Conservation (phyloP, 2,329 filamentous ascomycete species). For the Chrysosporium queenslandicum region DNA sequence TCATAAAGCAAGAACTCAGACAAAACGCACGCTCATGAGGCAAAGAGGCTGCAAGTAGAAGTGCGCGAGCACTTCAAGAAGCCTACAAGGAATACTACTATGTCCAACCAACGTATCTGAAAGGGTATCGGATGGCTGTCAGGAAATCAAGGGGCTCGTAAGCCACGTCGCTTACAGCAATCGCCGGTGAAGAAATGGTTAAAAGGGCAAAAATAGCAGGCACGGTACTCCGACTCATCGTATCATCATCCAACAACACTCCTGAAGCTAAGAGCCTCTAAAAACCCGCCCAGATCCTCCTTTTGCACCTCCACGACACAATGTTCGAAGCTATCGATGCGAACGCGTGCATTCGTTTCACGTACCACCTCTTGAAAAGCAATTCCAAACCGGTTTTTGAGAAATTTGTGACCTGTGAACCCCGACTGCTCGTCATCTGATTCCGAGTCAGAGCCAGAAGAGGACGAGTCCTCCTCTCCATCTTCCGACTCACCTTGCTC, state of each 20-base stretch:
- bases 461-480: slow-evolving; percentile 48
- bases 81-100: not conserved
- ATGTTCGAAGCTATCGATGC: slow-evolving; percentile 94
- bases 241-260: slow-evolving; percentile 55
- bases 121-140: slow-evolving; percentile 3
- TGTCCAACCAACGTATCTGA: slow-evolving; percentile 1
- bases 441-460: slow-evolving; percentile 30
- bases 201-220: not conserved
- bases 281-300: slow-evolving; percentile 80
- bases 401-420: slow-evolving; percentile 49
- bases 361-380: slow-evolving; percentile 92
- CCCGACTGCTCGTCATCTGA: slow-evolving; percentile 44
- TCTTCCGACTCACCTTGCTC: slow-evolving; percentile 55
- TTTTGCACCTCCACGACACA: slow-evolving; percentile 97
- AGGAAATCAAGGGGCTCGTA: not conserved
- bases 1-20: slow-evolving; percentile 6
- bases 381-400: slow-evolving; percentile 81
- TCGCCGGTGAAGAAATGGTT: not conserved
- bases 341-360: slow-evolving; percentile 78
- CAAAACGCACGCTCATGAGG: not conserved
- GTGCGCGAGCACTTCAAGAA: not conserved
- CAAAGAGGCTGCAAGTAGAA: not conserved
- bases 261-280: slow-evolving; percentile 88
- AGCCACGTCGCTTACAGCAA: too few species aligned
- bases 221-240: not conserved